Base-by-base conservation (phyloP, 352 stramenopile species). In the Phytophthora ramorum region DNA sequence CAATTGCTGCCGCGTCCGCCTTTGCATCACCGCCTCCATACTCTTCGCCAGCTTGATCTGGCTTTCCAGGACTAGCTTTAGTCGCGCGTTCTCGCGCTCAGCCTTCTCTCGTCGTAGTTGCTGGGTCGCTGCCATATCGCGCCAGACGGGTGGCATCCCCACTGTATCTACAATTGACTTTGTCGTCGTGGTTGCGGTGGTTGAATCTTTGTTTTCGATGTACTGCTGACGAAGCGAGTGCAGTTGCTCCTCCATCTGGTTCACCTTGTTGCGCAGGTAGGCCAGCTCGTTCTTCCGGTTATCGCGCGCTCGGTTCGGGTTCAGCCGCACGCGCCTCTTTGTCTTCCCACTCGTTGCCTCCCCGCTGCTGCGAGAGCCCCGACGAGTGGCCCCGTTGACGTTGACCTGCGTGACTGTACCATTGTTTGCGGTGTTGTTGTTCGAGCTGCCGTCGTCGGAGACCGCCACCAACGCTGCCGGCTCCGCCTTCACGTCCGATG, bases 41-140 rank as follows among this genome's bases (percentile, higher is more conserved):
- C 74, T 80, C 40, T 81, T 81, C 10, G 77, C 74, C 28, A 83
- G 46, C 45, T 81, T 81, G 22, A 81, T 69, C 52, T 86, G 77
- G 40, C 66, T 73, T 46, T 83, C 77, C 17, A 86, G 67, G 16
- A 76, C 69, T 4, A 77, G 53, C 48, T 86, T 86, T 32, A 86
- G 64, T 7, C 66, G 74, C n/a, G 65, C 52, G n/a, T 86, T 86
- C 45, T 83, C 77, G 9, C 65, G 62, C 46, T 86, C 74, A 0
- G 77, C 65, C 24, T 81, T 74, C 43, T 75, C 59, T 46, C 74
- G 65, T 51, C 63, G 64, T 54, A 68, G 45, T 28, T 73, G 58
- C 45, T 86, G 74, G 0, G 56, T 60, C 2, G 58, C 61, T 26
- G 71, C 70, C 56, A 81, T 69, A 37, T 79, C 65, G 9, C 76